Conservation (phyloP, 2,329 filamentous ascomycete genomes). For the Aureobasidium mangrovei region DNA sequence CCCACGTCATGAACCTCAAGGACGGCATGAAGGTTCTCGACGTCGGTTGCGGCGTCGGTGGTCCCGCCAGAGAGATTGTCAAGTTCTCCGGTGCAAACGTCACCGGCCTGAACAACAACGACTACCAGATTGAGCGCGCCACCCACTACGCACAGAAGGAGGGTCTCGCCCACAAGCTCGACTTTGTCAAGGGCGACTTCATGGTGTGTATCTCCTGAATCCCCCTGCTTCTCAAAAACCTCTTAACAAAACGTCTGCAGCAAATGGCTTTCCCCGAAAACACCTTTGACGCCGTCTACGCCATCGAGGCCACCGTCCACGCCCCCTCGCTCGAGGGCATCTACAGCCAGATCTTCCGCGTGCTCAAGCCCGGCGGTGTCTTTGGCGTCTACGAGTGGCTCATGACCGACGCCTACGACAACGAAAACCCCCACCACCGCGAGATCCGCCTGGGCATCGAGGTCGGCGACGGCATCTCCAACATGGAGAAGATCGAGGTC, state of each 20-base stretch:
- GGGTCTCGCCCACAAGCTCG: conserved; percentile 67
- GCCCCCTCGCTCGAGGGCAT: conserved; percentile 84
- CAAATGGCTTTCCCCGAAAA: conserved; percentile 94
- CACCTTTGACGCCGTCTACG: conserved; percentile 89
- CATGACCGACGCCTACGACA: conserved; percentile 94
- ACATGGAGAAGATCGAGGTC: conserved; percentile 86
- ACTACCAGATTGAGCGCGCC: conserved; percentile 97
- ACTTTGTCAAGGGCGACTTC: conserved; percentile 91
- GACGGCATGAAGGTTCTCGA: conserved; percentile 86
- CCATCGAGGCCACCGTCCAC: conserved; percentile 94
- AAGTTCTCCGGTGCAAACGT: conserved; percentile 89
- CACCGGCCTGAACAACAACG: conserved; percentile 94
- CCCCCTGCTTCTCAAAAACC: conserved; percentile 8
- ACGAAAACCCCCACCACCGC: conserved; percentile 75
- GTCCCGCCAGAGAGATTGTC: conserved; percentile 88
- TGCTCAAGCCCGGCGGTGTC: conserved; percentile 88
- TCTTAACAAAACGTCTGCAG: conserved; percentile 30
- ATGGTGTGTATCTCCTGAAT: conserved; percentile 49
- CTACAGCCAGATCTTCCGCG: conserved; percentile 89
- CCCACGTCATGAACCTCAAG: conserved; percentile 76
- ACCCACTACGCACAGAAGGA: conserved; percentile 75
- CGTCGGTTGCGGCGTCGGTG: conserved; percentile 94
- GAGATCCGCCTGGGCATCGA: conserved; percentile 91
- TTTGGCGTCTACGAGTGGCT: conserved; percentile 99
- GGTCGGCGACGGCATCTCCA: conserved; percentile 90